Evolutionary conservation across 2,329 filamentous ascomycete genomes (phyloP), one percentile per base, ranked within the genome.

Genomic region (Nigrospora sphaerica): DNA sequence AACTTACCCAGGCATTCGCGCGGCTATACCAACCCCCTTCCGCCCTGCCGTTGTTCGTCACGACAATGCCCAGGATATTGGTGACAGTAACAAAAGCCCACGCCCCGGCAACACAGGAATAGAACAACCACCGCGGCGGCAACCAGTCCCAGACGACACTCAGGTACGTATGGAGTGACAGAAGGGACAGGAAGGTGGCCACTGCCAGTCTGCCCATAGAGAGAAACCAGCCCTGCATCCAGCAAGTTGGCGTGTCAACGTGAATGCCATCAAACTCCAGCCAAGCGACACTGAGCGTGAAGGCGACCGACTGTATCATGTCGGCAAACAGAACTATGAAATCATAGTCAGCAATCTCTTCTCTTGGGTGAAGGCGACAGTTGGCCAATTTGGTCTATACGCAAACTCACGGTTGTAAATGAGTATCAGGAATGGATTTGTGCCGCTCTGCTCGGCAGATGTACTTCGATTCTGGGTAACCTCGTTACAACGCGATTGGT

Each of bases 201-300:
- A 78, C 82, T 0, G 81, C 73, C 45, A 88, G 57, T 57, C 86
- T 82, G 31, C 84, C 85, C 0, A 76, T 78, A 5, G 81, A 83
- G 3, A 87, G 69, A 41, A 87, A 79, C 62, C 83, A 81, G n/a
- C 82, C 84, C 61, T 88, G 84, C 0, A 74, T 74, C 56, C 66
- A 73, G 62, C 83, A 86, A 6, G 74, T 66, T 1, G 68, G 53
- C 0, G 74, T 74, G 2, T 69, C 70, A 2, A 80, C 75, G 2
- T 74, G 56, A 16, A 86, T 72, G 0, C 65, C 69, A 56, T 82
- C 68, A n/a, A 67, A 58, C 1, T 63, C 60, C 4, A 84, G 66
- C 73, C 81, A 82, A 40, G 74, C 66, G 4, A 73, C 71, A 49
- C 81, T 84, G 42, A 85, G 67, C 18, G 83, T 53, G 56, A 85